A percentile compares a stretch with the other conserved stretches of the same genome.
phyloP scores from a whole-genome alignment of 176 grass and related monocot genomes.

The Triticum dicoccoides region DNA sequence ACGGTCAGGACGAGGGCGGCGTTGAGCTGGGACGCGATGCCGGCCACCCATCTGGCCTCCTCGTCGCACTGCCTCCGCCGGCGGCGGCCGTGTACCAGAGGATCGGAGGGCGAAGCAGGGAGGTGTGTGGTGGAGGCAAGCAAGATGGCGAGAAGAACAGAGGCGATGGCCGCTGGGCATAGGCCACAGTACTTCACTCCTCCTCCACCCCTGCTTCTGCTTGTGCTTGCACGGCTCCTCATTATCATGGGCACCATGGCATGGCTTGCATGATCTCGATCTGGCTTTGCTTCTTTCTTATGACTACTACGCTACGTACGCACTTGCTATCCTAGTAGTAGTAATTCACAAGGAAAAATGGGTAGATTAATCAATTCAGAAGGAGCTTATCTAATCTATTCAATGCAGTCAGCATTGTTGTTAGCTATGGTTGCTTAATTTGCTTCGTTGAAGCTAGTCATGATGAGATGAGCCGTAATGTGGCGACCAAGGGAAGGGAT shows the following conservation, averaged over 20 bases:
- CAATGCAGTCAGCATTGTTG: background rate
- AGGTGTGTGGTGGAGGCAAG: slow-evolving; percentile 41
- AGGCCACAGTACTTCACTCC: background rate
- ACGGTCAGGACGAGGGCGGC: slow-evolving; percentile 56
- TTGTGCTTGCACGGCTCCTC: slow-evolving; percentile 21
- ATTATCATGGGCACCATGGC: background rate
- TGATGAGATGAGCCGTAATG: slow-evolving; percentile 16
- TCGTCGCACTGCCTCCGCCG: slow-evolving; percentile 40
- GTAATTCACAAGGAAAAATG: background rate
- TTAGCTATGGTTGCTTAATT: slow-evolving; percentile 4
- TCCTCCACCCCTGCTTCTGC: background rate
- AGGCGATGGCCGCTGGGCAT: slow-evolving; percentile 45
- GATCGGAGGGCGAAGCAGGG: slow-evolving; percentile 17
- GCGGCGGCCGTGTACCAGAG: background rate
- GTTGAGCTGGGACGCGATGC: slow-evolving; percentile 50
- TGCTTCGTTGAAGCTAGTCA: background rate
- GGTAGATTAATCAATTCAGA: background rate
- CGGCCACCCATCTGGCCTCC: slow-evolving; percentile 44
- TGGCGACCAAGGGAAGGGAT: slow-evolving; percentile 3
- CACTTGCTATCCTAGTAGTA: background rate
- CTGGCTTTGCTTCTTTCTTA: background rate
- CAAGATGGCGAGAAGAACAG: slow-evolving; percentile 54
- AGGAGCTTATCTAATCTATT: background rate
- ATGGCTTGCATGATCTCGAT: slow-evolving; percentile 5
- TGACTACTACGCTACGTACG: background rate